phyloP scores from a whole-genome alignment of 2,329 filamentous ascomycete genomes.

The Pseudopithomyces maydicus region DNA sequence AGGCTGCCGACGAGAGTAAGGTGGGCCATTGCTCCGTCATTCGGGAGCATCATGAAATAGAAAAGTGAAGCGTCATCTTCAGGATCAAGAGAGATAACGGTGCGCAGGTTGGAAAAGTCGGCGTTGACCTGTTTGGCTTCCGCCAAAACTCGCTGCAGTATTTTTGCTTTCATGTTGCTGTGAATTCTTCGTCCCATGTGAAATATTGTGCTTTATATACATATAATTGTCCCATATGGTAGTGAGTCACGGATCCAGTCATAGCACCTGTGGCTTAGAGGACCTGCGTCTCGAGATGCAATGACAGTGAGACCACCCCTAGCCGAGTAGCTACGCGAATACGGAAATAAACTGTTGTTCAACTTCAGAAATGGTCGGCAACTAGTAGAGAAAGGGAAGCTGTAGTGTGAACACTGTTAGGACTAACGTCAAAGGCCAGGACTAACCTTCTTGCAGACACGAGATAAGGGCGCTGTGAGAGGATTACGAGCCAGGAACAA shows the following conservation, averaged over 20 bases:
- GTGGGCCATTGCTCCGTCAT: slow-evolving; percentile 12
- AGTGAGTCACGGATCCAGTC: neutral
- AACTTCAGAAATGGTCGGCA: too few relatives aligned
- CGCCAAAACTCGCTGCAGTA: slow-evolving; percentile 6
- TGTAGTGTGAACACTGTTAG: too few relatives aligned
- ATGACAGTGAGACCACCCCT: too few relatives aligned
- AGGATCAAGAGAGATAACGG: slow-evolving; percentile 6
- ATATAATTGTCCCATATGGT: neutral
- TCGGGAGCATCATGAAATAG: slow-evolving; percentile 12
- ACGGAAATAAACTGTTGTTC: too few relatives aligned
- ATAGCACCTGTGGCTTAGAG: neutral
- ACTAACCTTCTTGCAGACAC: too few relatives aligned
- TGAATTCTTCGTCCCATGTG: neutral
- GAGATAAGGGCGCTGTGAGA: too few relatives aligned
- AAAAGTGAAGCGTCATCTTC: slow-evolving; percentile 8
- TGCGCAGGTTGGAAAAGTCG: slow-evolving; percentile 9
- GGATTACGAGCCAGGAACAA: too few relatives aligned
- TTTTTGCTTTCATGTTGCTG: slow-evolving; percentile 6
- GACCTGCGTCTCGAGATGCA: neutral
- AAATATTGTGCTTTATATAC: neutral
- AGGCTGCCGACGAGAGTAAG: slow-evolving; percentile 8
- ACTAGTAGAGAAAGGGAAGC: too few relatives aligned
- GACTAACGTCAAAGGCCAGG: too few relatives aligned
- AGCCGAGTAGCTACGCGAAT: too few relatives aligned
- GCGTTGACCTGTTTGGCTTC: slow-evolving; percentile 11